Conservation (phyloP, 73 alveolate genomes). For the Breviolum minutum region DNA sequence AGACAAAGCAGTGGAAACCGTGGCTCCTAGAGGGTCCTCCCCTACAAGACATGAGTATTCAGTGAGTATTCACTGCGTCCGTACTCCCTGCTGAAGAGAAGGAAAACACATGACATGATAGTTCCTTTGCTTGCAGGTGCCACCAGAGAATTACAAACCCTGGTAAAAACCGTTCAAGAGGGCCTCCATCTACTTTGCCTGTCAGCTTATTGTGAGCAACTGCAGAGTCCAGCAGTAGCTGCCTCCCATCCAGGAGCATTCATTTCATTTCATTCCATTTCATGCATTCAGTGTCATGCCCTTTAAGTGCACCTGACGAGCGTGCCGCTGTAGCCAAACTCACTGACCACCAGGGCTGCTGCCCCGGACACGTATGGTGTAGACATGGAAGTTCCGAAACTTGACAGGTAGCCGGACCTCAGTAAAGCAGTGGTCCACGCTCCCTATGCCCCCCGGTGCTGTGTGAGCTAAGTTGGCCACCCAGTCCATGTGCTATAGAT, state of each 20-base stretch:
- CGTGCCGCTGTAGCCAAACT: conserved; percentile 41
- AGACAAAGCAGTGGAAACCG: no score
- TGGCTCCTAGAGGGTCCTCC: no score
- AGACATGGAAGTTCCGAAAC: conserved; percentile 72
- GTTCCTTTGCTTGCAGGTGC: background rate
- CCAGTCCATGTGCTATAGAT: conserved; percentile 65
- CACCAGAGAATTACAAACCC: background rate
- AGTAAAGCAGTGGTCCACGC: no score
- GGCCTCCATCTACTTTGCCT: conserved; percentile 52
- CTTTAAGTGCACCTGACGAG: background rate
- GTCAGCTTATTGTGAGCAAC: background rate
- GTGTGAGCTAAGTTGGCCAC: background rate
- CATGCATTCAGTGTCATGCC: no score
- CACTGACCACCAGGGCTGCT: conserved; percentile 69
- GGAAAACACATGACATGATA: no score
- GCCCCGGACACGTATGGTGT: conserved; percentile 74
- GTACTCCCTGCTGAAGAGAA: no score
- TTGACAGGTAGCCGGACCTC: conserved; percentile 35
- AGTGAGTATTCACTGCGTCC: no score
- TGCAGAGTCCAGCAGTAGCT: conserved; percentile 22
- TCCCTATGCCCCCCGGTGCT: no score
- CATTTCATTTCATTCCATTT: no score
- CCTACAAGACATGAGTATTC: no score
- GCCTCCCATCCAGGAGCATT: background rate
- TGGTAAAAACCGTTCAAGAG: no score